Evolutionary conservation across 2,329 filamentous ascomycete genomes (phyloP), one percentile per base, ranked within the genome.

Genomic region (Zymoseptoria tritici): DNA sequence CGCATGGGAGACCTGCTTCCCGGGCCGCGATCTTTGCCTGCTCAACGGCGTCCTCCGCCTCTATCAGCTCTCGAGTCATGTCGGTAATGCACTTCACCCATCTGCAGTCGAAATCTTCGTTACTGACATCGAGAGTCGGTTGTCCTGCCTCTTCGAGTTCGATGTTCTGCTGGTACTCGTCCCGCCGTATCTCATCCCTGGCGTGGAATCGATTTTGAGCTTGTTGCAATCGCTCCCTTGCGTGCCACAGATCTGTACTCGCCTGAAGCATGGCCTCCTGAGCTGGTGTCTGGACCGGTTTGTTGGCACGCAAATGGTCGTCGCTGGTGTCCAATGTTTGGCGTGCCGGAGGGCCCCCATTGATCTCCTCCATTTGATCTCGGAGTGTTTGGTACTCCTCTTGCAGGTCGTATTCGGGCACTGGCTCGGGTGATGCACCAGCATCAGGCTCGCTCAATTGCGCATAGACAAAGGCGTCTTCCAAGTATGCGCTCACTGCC

Each of bases 381-480:
- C 51, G 20, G 2, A 42, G 55, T n/a, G 57, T 62, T 16, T 62
- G 60, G 21, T 60, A 62, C 16, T 62, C 52, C 9, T 57, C 26
- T 20, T 60, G 54, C 0, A 62, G 46, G n/a, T 55, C 52, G 16
- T 59, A 57, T 1, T 24, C 26, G 1, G 60, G 57, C 7, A 60
- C 16, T 6, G 22, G 7, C 24, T 53, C 52, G 7, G 16, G 22
- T 16, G 22, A n/a, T n/a, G 8, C 3, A n/a, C 9, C 22, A 2
- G 5, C 36, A 3, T 21, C 9, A 4, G 57, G 56, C n/a, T 59
- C 46, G 2, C 52, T 5, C 4, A 57, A 29, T 4, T 9, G 26
- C 0, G 55, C 51, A 29, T 26, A 46, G 4, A 57, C 42, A 20
- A 59, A 62, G 4, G 57, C 60, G 8, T 59, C 57, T 9, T 62